These are phyloP conservation scores for Ustilago vetiveriae DNA, from an alignment of 1,284 basidiomycete species.

Conservation along the genomic window DNA sequence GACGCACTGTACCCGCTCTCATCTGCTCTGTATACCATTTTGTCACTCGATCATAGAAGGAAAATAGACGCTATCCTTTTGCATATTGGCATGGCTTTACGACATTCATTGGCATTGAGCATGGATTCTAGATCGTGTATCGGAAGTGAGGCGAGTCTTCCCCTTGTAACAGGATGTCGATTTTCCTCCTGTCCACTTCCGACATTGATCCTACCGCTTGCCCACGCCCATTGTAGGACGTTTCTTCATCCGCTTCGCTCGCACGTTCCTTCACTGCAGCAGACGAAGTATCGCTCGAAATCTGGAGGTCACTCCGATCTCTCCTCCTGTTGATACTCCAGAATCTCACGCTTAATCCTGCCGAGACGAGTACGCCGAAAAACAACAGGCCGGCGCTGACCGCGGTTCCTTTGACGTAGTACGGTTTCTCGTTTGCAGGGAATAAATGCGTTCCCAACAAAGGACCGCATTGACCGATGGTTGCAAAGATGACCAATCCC, in stretches of 20 bases:
- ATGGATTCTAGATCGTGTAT: slow-evolving; percentile 38
- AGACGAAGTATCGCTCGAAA: neutral
- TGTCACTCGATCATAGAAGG: slow-evolving; percentile 4
- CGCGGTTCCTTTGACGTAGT: slow-evolving; percentile 53
- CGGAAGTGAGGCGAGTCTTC: slow-evolving; percentile 47
- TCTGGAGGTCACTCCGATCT: slow-evolving; percentile 5
- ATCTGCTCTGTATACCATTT: slow-evolving; percentile 18
- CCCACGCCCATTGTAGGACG: neutral
- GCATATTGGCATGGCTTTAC: neutral
- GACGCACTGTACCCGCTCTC: neutral
- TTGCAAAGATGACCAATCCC: slow-evolving; percentile 54
- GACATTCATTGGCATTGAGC: neutral
- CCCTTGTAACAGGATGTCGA: slow-evolving; percentile 40
- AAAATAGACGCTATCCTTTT: too few species aligned
- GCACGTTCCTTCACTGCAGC: neutral
- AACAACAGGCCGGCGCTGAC: slow-evolving; percentile 46
- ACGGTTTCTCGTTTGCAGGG: slow-evolving; percentile 46
- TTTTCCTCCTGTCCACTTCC: slow-evolving; percentile 22
- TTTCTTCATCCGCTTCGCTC: slow-evolving; percentile 9
- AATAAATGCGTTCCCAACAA: slow-evolving; percentile 57
- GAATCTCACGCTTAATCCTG: slow-evolving; percentile 14
- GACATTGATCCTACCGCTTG: neutral
- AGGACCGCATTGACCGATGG: slow-evolving; percentile 58
- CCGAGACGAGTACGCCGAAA: slow-evolving; percentile 35
- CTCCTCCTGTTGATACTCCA: slow-evolving; percentile 38